Percentiles rank a stretch among this genome's conserved stretches.
Conservation (phyloP, 2,329 filamentous ascomycete genomes). For the Ophiostoma fasciatum region DNA sequence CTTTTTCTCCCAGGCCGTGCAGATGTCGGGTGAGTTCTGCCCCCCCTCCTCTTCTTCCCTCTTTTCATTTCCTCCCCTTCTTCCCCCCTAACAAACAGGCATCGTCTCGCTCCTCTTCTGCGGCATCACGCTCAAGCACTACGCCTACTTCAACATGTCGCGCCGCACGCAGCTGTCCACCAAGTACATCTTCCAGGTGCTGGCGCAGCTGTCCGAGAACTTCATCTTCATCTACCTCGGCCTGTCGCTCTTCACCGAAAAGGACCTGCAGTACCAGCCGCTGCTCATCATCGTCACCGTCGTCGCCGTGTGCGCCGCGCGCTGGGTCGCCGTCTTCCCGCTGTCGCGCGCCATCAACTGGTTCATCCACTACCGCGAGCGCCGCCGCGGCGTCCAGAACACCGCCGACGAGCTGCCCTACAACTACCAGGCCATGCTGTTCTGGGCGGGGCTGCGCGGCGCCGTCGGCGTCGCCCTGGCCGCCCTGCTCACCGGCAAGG, state of each 20-base stretch:
- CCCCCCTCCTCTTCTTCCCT: neutral
- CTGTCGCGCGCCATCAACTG: slow-evolving; percentile 82
- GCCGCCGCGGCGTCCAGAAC: slow-evolving; percentile 54
- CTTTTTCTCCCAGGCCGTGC: slow-evolving; percentile 91
- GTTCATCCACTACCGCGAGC: slow-evolving; percentile 76
- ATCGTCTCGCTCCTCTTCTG: slow-evolving; percentile 96
- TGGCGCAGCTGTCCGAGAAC: slow-evolving; percentile 91
- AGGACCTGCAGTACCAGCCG: slow-evolving; percentile 77
- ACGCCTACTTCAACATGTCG: slow-evolving; percentile 99
- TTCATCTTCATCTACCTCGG: slow-evolving; percentile 99
- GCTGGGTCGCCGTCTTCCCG: slow-evolving; percentile 91
- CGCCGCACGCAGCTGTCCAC: slow-evolving; percentile 92
- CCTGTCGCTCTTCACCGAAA: slow-evolving; percentile 85
- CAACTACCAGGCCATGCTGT: slow-evolving; percentile 98
- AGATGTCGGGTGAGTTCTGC: slow-evolving; percentile 69
- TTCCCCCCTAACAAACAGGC: slow-evolving; percentile 32
- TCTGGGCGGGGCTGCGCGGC: slow-evolving; percentile 91
- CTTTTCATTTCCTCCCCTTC: slow-evolving; percentile 6
- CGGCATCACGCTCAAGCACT: slow-evolving; percentile 95
- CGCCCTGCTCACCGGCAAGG: slow-evolving; percentile 69
- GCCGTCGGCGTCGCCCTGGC: slow-evolving; percentile 92
- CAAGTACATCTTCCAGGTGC: slow-evolving; percentile 91
- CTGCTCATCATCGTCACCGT: slow-evolving; percentile 90
- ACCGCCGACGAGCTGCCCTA: slow-evolving; percentile 80
- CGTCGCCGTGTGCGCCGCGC: slow-evolving; percentile 76